Percentiles rank a stretch among this genome's conserved stretches.
phyloP scores from a whole-genome alignment of 2,329 filamentous ascomycete species.

The Trichoderma atroviride region DNA sequence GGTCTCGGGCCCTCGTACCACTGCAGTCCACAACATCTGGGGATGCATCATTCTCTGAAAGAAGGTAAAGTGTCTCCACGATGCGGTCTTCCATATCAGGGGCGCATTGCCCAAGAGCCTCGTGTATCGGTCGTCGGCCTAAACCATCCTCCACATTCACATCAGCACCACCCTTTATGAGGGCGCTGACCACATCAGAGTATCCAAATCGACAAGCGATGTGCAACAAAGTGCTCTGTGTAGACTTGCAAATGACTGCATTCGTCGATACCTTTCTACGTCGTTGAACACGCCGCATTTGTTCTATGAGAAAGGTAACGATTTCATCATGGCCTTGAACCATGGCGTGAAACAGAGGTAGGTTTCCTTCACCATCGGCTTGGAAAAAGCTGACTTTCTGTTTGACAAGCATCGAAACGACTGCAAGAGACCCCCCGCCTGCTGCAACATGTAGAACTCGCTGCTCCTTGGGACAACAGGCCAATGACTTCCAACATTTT shows the following conservation, averaged over 20 bases:
- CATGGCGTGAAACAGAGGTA: constrained; percentile 21
- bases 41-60: neutral
- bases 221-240: constrained; percentile 20
- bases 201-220: constrained; percentile 26
- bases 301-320: neutral
- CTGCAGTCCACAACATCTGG: neutral
- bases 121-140: constrained; percentile 25
- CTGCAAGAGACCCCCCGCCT: constrained; percentile 1
- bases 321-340: constrained; percentile 13
- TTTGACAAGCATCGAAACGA: constrained; percentile 4
- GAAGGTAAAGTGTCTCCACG: constrained; percentile 1
- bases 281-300: neutral
- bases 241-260: neutral
- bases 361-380: constrained; percentile 18
- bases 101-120: constrained; percentile 13
- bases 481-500: constrained; percentile 23
- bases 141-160: constrained; percentile 7
- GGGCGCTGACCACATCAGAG: neutral
- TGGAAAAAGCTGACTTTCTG: neutral
- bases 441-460: constrained; percentile 22
- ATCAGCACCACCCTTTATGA: constrained; percentile 3
- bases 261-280: neutral
- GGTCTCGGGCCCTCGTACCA: neutral
- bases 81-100: constrained; percentile 2
- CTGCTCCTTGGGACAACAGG: constrained; percentile 15